Base-by-base conservation (phyloP, 805 yeast genomes). In the Zygoascus biomembranicola region DNA sequence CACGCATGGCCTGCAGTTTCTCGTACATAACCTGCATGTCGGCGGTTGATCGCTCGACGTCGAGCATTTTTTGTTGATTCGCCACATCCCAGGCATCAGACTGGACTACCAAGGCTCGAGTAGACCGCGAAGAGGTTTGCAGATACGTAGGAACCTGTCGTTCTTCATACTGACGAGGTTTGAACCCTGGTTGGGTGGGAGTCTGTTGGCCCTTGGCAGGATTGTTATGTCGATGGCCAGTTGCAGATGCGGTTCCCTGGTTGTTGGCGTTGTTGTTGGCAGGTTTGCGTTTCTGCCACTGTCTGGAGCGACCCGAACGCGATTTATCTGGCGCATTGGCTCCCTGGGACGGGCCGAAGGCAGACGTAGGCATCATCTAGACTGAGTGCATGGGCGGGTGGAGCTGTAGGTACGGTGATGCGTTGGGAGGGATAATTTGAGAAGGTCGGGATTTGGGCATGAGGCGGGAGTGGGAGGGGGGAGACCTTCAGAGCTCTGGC, bases 1-100 rank as follows among this genome's bases (percentile, higher is more conserved):
- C 90, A 53, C 96, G 76, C 80, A 87, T 76, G 50, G 72, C 76
- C 61, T 84, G 90, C 53, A 88, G 77, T 47, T 81, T 47, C 60
- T 87, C 95, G 66, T 85, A 89, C 8, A 89, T 67, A 1, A 85
- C 78, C 55, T 87, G 89, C 16, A 79, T 71, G 64, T 89, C 95
- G 2, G 74, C 72, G 0, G 79, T 50, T 11, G 60, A 65, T 19
- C 26, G 13, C 56, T 66, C 71, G 63, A 84, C 65, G 16, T 69
- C 64, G 1, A 68, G 59, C 83, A 90, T 77, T 55, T 71, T 73
- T 32, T 69, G 67, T 63, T 90, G 97, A 65, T 89, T 90, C n/a
- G 73, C 66, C 32, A 68, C 66, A 62, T 90, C 97, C 96, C 96
- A 90, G 1, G 71, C 72, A 63, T 80, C 56, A 4, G 44, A 20